Evolutionary conservation across 148 eudicot species (phyloP).

Genomic region (Amaranthus cruentus): DNA sequence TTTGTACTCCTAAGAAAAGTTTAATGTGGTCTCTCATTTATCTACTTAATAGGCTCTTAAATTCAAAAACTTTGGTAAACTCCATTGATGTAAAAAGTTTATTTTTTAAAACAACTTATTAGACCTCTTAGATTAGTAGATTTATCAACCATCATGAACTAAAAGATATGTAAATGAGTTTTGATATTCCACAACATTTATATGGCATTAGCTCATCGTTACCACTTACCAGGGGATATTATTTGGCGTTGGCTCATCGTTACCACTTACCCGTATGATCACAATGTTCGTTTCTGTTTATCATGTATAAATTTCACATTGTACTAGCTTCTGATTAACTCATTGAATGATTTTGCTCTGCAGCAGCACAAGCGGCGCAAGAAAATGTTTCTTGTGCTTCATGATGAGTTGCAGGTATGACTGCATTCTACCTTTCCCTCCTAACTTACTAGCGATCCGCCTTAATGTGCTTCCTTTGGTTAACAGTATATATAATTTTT

Average conservation of each 20-base stretch:
- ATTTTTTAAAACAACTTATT: background rate
- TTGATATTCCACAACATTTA: no score
- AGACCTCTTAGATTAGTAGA: background rate
- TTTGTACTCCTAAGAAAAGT: background rate
- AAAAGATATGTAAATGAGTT: no score
- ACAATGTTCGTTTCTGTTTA: background rate
- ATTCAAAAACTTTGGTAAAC: background rate
- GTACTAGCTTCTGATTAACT: background rate
- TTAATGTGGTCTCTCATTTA: background rate
- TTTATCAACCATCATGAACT: background rate
- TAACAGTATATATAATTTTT: background rate
- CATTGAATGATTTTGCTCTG: constrained; percentile 20
- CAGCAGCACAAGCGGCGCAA: constrained; percentile 83
- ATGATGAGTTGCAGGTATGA: constrained; percentile 87
- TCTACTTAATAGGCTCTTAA: background rate
- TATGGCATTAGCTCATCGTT: background rate
- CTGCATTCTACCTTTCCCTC: background rate
- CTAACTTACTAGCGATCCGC: background rate
- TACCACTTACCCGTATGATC: background rate
- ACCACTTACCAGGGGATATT: background rate
- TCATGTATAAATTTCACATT: background rate
- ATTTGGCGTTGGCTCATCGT: background rate
- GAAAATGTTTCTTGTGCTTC: constrained; percentile 86
- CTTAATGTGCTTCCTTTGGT: background rate
- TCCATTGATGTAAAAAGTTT: background rate